Percentiles rank a stretch among this genome's conserved stretches.
These are phyloP conservation scores for Spergularia bocconei DNA, from an alignment of 148 eudicot species.

Conservation along the genomic window DNA sequence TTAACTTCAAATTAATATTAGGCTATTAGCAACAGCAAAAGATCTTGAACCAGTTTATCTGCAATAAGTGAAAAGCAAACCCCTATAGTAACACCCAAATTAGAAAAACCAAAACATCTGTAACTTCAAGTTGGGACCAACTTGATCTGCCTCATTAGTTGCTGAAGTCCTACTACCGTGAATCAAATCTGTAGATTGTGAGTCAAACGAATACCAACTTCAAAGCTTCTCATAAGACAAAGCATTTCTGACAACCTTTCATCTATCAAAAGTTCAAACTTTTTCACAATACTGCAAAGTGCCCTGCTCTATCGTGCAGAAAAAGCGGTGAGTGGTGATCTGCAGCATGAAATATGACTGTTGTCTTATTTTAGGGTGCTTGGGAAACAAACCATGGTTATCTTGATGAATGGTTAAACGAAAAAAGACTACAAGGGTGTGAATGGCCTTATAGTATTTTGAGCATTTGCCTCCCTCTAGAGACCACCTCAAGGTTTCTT, in stretches of 20 bases:
- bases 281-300: too few relatives aligned
- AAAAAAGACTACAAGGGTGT: too few relatives aligned
- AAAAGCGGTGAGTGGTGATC: too few relatives aligned
- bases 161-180: background rate
- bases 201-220: background rate
- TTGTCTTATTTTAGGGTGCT: too few relatives aligned
- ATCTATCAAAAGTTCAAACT: background rate
- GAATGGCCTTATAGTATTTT: too few relatives aligned
- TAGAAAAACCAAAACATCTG: background rate
- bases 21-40: background rate
- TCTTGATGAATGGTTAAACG: too few relatives aligned
- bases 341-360: too few relatives aligned
- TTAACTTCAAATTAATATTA: slow-evolving; percentile 2
- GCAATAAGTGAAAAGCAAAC: background rate
- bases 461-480: too few relatives aligned
- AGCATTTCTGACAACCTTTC: background rate
- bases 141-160: background rate
- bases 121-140: background rate
- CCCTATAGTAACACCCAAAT: background rate
- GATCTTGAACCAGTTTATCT: background rate
- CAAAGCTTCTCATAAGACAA: background rate
- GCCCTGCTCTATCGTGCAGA: too few relatives aligned
- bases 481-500: too few relatives aligned
- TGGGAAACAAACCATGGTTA: too few relatives aligned
- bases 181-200: background rate